Evolutionary conservation across 2,329 filamentous ascomycete genomes (phyloP), one percentile per base, ranked within the genome.

Genomic region (Phialophora verrucosa): DNA sequence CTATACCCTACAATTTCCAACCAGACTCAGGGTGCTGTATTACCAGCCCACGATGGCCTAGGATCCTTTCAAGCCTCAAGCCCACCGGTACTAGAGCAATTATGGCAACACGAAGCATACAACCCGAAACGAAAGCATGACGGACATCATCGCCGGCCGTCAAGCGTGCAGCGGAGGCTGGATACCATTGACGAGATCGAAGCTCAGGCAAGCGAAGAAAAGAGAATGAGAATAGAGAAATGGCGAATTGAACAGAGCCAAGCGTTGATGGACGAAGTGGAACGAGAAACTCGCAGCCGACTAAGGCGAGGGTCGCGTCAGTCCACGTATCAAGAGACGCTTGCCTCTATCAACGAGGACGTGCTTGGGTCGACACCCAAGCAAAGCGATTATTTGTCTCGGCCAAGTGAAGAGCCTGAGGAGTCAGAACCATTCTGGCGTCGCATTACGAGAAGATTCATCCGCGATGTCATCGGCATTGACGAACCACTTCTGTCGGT

Each of bases 161-260:
- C 86, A 17, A 87, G 85, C 73, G 81, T 88, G 5, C 85, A 88
- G 75, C 79, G 82, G 65, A 81, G 84, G 64, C 73, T 88, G 12
- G 85, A 87, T 70, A 80, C 82, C 11, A 76, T 88, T 49, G 83
- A 84, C 66, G 81, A 87, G 71, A 84, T 87, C 64, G 82, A 83
- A 44, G 84, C 86, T 50, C 79, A 83, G 31, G 85, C 88, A 49
- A 90, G 92, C 70, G 82, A 86, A 49, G 92, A 97, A 72, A 89
- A 90, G 75, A 90, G 89, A 75, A 87, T 89, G 72, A 87, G 94
- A 67, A 96, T 99, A 75, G 94, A 98, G 78, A 86, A 87, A 59
- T 99, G 95, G 95, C 87, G 93, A 63, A 80, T 96, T 74, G 94
- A 98, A 74, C 93, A 99, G 76, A 97, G 93, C 77, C 87, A 87